phyloP scores from a whole-genome alignment of 192 early-diverging fungal genomes.

The Linnemannia hyalina region DNA sequence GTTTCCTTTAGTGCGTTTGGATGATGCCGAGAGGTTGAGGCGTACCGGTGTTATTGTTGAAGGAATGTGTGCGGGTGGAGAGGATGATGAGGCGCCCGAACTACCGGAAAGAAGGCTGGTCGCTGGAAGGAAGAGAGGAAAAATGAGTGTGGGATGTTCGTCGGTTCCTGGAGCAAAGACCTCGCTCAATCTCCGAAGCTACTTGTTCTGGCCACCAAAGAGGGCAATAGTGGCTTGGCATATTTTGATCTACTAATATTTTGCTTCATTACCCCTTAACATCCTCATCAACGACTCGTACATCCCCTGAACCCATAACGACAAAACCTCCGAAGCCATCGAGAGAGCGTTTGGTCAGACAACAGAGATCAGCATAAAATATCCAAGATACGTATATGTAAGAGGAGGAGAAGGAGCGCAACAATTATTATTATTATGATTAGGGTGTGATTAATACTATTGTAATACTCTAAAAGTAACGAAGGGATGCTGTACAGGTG shows the following conservation, averaged over 20 bases:
- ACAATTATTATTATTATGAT: conserved; percentile 4
- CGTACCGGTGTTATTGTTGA: neutral
- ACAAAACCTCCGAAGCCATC: too few relatives aligned
- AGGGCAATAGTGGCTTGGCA: neutral
- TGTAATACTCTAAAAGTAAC: neutral
- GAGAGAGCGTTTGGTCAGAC: too few relatives aligned
- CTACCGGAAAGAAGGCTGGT: neutral
- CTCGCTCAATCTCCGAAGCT: neutral
- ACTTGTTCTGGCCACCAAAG: neutral
- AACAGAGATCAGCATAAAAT: too few relatives aligned
- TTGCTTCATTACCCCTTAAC: neutral
- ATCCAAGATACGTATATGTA: neutral
- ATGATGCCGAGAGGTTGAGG: neutral
- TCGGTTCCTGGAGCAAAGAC: neutral
- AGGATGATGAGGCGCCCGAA: neutral
- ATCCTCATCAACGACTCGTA: too few relatives aligned
- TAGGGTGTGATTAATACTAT: neutral
- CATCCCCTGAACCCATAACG: too few relatives aligned
- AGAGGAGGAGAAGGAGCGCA: neutral
- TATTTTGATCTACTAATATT: neutral
- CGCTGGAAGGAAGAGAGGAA: neutral
- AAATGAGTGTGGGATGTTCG: neutral
- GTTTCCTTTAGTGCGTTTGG: neutral
- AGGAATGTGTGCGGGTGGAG: neutral
- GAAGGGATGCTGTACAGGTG: conserved; percentile 2